Conservation (phyloP, 805 yeast species). For the Kodamaea sagamina region DNA sequence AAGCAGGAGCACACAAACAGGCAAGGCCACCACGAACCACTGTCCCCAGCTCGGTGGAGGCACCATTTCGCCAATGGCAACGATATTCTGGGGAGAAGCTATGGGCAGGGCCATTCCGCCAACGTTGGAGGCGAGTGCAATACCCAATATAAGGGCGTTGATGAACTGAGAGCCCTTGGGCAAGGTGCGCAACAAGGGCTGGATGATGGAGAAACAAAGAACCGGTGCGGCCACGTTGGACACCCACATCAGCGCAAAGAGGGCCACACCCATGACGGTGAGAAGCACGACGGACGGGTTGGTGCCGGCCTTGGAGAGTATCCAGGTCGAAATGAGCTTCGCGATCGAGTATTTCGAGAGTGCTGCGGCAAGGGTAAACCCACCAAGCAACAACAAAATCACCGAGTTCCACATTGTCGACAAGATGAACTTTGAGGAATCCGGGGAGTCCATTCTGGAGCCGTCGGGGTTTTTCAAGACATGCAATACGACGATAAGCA, state of each 20-base stretch:
- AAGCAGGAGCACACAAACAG: conserved; percentile 45
- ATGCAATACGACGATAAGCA: conserved; percentile 70
- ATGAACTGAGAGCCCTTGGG: conserved; percentile 44
- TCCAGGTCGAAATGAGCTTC: conserved; percentile 50
- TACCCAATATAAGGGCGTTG: conserved; percentile 46
- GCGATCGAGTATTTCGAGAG: conserved; percentile 56
- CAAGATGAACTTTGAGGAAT: conserved; percentile 47
- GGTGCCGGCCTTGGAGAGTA: conserved; percentile 52
- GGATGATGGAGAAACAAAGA: conserved; percentile 51
- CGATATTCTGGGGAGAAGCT: conserved; percentile 56
- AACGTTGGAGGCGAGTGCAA: conserved; percentile 53
- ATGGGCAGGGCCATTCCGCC: conserved; percentile 61
- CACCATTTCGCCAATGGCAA: conserved; percentile 53
- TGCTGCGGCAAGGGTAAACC: conserved; percentile 57
- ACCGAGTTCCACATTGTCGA: conserved; percentile 57
- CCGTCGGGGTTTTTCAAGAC: conserved; percentile 63
- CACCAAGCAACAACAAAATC: conserved; percentile 52
- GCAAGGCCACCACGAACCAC: conserved; percentile 55
- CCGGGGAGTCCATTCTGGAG: conserved; percentile 42
- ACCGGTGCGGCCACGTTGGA: conserved; percentile 61
- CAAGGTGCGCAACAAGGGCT: conserved; percentile 47
- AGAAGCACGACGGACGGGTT: conserved; percentile 49
- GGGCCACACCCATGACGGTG: conserved; percentile 52
- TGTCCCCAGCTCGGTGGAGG: conserved; percentile 60
- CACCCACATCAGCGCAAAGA: conserved; percentile 59